A percentile compares a stretch with the other conserved stretches of the same genome.
Evolutionary conservation across 257 asterid genomes (phyloP).

Genomic region (Solanum appendiculatum): DNA sequence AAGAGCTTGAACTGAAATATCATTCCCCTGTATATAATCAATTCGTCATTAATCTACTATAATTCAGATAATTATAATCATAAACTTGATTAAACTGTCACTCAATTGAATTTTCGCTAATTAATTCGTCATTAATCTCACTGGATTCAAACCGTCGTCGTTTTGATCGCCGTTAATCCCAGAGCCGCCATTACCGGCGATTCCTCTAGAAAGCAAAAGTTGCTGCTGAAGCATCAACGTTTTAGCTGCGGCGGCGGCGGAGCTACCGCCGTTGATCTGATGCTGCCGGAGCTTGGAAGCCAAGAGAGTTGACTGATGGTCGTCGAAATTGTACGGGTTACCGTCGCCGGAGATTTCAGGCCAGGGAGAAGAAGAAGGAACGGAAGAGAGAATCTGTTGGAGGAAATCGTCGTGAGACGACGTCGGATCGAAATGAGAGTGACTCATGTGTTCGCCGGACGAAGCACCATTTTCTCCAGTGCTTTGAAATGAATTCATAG

Average conservation of each 20-base stretch:
- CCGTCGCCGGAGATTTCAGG: conserved; percentile 12
- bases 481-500: conserved; percentile 18
- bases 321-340: conserved; percentile 30
- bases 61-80: not conserved
- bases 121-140: conserved; percentile 12
- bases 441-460: not conserved
- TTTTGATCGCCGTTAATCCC: not conserved
- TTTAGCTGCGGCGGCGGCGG: conserved; percentile 14
- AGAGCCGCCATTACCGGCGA: conserved; percentile 9
- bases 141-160: conserved; percentile 3
- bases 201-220: conserved; percentile 49
- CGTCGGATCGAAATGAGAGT: conserved; percentile 37
- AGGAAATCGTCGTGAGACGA: conserved; percentile 69
- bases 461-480: conserved; percentile 10
- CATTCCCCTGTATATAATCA: conserved; percentile 39
- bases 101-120: not conserved
- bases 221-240: conserved; percentile 72
- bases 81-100: not conserved
- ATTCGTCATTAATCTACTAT: not conserved
- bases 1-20: conserved; percentile 53
- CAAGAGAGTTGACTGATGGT: conserved; percentile 31
- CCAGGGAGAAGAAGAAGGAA: conserved; percentile 36
- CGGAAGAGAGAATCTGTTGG: conserved; percentile 67
- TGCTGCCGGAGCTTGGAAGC: conserved; percentile 60
- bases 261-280: conserved; percentile 37